Base-by-base conservation (phyloP, 805 yeast species). In the Saturnispora halmiae region DNA sequence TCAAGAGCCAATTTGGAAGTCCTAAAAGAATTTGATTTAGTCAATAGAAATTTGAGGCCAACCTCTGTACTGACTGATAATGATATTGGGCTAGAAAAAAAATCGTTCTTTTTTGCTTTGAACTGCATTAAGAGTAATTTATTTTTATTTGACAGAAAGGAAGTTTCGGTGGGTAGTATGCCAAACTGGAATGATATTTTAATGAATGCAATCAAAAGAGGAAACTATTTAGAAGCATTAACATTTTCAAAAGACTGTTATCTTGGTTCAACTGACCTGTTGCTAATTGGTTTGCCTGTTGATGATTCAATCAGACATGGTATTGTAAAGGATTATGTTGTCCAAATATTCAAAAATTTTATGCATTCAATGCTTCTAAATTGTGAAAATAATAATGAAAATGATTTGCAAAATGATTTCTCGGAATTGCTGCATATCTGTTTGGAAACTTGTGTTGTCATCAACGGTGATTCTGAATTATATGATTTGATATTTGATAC, bases 161-260 rank as follows among this genome's bases (percentile, higher is more conserved):
- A 73, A 42, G 52, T 76, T 32, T 61, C 61, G 5, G 66, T 78
- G 2, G 94, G 88, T 0, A 64, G 75, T 19, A 58, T 76, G 13
- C 63, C 76, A 2, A 76, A 70, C 49, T 85, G 87, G 95, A 84
- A 80, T 0, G 88, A 82, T 48, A 63, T 67, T 21, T 56, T 83
- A 1, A 55, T 72, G 43, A 64, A 59, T 6, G 52, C 72, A 10
- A 62, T 85, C 36, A 63, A 71, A 9, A 48, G 59, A 2, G 75
- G 72, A 1, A 55, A 70, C 18, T 79, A 77, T 41, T 55, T 71
- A 5, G 61, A 56, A 2, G 88, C 94, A 0, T 64, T 84, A n/a
- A 57, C 62, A 2, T 61, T 70, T 13, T 79, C 82, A 0, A 62
- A 70, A 34, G 57, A 59, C 6, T 82, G 71, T 52, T 84, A 73